Conservation (phyloP, 441 rosid genomes). For the Croton setiger region DNA sequence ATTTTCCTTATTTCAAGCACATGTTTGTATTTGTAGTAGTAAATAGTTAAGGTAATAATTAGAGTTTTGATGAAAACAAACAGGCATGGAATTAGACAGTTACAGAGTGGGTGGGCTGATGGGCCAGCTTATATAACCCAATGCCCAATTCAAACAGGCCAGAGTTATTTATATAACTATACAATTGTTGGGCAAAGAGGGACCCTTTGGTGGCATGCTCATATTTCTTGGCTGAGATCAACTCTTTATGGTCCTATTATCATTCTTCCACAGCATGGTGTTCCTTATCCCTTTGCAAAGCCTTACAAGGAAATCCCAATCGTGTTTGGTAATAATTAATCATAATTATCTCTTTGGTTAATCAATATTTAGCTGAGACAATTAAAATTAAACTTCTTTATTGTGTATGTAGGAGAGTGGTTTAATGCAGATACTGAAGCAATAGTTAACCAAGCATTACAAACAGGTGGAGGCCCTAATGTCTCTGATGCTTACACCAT, state of each 20-base stretch:
- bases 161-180: slow-evolving; percentile 59
- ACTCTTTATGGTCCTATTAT: slow-evolving; percentile 62
- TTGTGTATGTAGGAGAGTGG: slow-evolving; percentile 60
- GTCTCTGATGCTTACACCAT: slow-evolving; percentile 70
- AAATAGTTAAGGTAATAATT: too few species aligned
- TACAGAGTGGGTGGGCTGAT: slow-evolving; percentile 65
- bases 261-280: slow-evolving; percentile 51
- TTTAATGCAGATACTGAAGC: slow-evolving; percentile 73
- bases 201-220: slow-evolving; percentile 70
- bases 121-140: slow-evolving; percentile 73
- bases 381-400: too few species aligned
- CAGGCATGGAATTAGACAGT: slow-evolving; percentile 68
- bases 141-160: slow-evolving; percentile 61
- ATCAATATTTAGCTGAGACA: too few species aligned
- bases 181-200: slow-evolving; percentile 65
- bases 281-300: slow-evolving; percentile 52
- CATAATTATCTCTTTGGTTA: background rate
- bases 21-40: too few species aligned
- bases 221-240: slow-evolving; percentile 61
- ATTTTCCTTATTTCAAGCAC: too few species aligned
- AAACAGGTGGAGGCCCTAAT: slow-evolving; percentile 74
- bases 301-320: slow-evolving; percentile 64
- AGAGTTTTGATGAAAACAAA: too few species aligned
- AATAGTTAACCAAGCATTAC: slow-evolving; percentile 52
- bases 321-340: slow-evolving; percentile 44